Evolutionary conservation across 2,329 filamentous ascomycete genomes (phyloP), one percentile per base, ranked within the genome.

Genomic region (Zymoseptoria pseudotritici): DNA sequence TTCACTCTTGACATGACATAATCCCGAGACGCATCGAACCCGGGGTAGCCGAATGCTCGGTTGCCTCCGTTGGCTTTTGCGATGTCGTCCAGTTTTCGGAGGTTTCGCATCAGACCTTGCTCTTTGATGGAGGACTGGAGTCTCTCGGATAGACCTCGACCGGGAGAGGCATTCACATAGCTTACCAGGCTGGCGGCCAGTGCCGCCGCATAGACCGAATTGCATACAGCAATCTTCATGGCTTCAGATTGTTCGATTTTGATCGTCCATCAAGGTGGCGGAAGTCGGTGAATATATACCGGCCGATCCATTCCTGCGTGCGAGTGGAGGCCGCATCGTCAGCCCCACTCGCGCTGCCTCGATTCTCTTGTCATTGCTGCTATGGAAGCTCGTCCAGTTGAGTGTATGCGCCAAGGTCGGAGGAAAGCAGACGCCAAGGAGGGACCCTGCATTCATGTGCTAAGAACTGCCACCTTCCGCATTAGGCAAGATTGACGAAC

Each of bases 11-110:
- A 78, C 4, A 83, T 74, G 59, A 86, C 73, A 66, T 81, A 86
- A 65, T 86, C 81, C 19, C 82, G 71, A 0, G 83, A 85, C 1
- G 82, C 83, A 55, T 79, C 77, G 75, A 80, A 86, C 13, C 84
- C 84, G 1, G 82, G 81, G 9, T 81, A 73, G 13, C 84, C 83
- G 60, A 84, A 85, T 4, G 83, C 83, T 55, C 83, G 78, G 70
- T 84, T 85, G 17, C 83, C 83, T 49, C 81, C 82, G 65, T 86
- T 81, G 56, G 78, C 75, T 29, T 72, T 72, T 11, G 78, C 83
- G 57, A 86, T 85, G 51, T 77, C 72, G 67, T 85, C 76, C 5
- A 86, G 74, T 59, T 79, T 76, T 66, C 77, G 75, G n/a, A 86
- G 78, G 53, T 82, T 82, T 58, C 77, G 75, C 70, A 80, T 76